Base-by-base conservation (phyloP, 805 yeast genomes). In the Cephaloascus fragrans region DNA sequence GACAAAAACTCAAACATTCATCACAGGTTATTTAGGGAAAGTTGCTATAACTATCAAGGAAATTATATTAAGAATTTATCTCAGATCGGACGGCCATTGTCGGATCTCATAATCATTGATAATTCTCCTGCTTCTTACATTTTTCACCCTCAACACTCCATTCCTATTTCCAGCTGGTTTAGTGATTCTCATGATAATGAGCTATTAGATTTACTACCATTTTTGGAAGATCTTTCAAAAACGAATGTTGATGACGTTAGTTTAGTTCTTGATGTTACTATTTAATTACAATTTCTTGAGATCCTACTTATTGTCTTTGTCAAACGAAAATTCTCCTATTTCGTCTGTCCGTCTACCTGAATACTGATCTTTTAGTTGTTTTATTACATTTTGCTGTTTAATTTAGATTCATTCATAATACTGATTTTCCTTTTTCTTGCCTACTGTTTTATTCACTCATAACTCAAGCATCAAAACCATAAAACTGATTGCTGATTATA, bases 111-210 rank as follows among this genome's bases (percentile, higher is more conserved):
- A 41, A 93, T 93, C 47, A 78, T 93, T 47, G 99, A 93, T 65
- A 93, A 93, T 61, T 89, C 97, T 2, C 97, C 99, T 1, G 96
- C 97, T 3, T 86, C 96, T n/a, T 93, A 93, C 61, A 80, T 90
- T 41, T 85, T 93, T 69, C 97, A 93, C 56, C 99, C 98, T 17
- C 95, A 87, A 59, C 96, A 93, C 64, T 95, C 97, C 6, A 83
- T 93, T 20, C 99, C 99, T 18, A 85, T 93, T 20, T 85, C 96
- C 47, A 81, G 93, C 57, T 93, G 99, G 99, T 93, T 93, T 69
- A 85, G 96, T 48, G 99, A 93, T 62, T 79, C 93, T 20, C 98
- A 93, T 59, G 99, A 93, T 59, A 89, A 89, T 57, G 99, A 93
- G 68, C 70, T 93, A 51, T 61, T 85, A 44, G 99, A 93, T 61